phyloP scores from a whole-genome alignment of 208 protist species.

The Trypanosoma cruzi region DNA sequence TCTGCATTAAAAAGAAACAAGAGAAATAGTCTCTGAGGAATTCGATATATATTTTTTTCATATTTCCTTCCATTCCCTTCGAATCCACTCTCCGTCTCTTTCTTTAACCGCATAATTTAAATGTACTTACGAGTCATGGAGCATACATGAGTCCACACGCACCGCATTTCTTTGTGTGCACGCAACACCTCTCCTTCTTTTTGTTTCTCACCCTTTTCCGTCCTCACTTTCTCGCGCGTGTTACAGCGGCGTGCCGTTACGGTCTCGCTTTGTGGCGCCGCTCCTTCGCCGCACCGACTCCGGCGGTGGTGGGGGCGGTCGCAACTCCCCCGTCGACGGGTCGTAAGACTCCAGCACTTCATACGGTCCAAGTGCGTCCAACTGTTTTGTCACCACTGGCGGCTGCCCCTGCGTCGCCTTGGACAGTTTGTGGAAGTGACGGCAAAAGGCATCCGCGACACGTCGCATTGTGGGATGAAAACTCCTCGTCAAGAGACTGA shows the following conservation, averaged over 20 bases:
- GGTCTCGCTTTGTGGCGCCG: conserved; percentile 19
- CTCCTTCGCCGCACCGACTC: conserved; percentile 37
- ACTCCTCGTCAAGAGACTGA: conserved; percentile 68
- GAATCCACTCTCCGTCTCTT: neutral
- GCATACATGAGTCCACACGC: neutral
- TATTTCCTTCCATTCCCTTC: neutral
- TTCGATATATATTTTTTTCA: neutral
- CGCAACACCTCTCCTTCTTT: neutral
- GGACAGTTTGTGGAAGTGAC: conserved; percentile 81
- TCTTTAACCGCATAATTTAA: conserved; percentile 6
- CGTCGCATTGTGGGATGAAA: conserved; percentile 88
- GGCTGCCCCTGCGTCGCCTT: conserved; percentile 88
- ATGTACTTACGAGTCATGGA: neutral
- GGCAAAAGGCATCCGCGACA: conserved; percentile 78
- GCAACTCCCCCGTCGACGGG: conserved; percentile 76
- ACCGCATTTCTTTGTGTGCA: neutral
- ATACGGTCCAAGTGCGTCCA: conserved; percentile 87
- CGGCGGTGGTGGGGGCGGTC: conserved; percentile 68
- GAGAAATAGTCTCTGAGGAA: neutral
- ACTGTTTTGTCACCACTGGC: conserved; percentile 84
- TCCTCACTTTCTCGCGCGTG: neutral
- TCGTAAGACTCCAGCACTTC: conserved; percentile 92
- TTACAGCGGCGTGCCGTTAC: conserved; percentile 10
- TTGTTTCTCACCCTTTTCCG: neutral
- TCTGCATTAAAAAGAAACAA: neutral